phyloP scores from a whole-genome alignment of 352 stramenopile species.

The Phytophthora pisi region DNA sequence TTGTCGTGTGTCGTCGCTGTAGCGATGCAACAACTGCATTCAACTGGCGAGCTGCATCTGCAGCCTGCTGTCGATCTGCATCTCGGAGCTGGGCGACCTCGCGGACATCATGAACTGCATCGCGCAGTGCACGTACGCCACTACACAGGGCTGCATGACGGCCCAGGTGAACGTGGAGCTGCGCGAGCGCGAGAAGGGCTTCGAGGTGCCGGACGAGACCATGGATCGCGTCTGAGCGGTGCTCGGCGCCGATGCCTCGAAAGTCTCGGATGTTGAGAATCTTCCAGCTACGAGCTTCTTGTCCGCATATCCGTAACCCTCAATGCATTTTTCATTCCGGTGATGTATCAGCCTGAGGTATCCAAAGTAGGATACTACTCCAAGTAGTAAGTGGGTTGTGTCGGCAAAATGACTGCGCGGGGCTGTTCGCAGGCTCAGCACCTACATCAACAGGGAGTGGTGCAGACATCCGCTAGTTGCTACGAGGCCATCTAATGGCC shows the following conservation, averaged over 20 bases:
- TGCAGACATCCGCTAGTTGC: too few species aligned
- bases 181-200: conserved; percentile 73
- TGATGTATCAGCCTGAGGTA: conserved; percentile 16
- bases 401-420: too few species aligned
- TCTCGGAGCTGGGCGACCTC: conserved; percentile 64
- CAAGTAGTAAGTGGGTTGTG: too few species aligned
- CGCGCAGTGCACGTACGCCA: conserved; percentile 92
- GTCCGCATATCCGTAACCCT: conserved; percentile 10
- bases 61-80: conserved; percentile 77
- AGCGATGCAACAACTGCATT: conserved; percentile 95
- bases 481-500: too few species aligned
- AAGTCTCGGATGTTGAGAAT: conserved; percentile 8
- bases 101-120: conserved; percentile 88
- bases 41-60: conserved; percentile 79
- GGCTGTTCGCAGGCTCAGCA: too few species aligned
- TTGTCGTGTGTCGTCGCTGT: conserved; percentile 8
- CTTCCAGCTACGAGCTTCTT: conserved; percentile 10
- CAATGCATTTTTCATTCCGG: conserved; percentile 25
- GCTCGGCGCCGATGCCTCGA: neutral
- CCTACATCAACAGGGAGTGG: too few species aligned
- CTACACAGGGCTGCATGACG: conserved; percentile 94
- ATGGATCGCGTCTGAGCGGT: conserved; percentile 69
- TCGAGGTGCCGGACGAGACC: conserved; percentile 49
- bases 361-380: too few species aligned
- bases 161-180: conserved; percentile 93